Evolutionary conservation across 345 rosid species (phyloP), one percentile per base, ranked within the genome.

Genomic region (Salix arbutifolia): DNA sequence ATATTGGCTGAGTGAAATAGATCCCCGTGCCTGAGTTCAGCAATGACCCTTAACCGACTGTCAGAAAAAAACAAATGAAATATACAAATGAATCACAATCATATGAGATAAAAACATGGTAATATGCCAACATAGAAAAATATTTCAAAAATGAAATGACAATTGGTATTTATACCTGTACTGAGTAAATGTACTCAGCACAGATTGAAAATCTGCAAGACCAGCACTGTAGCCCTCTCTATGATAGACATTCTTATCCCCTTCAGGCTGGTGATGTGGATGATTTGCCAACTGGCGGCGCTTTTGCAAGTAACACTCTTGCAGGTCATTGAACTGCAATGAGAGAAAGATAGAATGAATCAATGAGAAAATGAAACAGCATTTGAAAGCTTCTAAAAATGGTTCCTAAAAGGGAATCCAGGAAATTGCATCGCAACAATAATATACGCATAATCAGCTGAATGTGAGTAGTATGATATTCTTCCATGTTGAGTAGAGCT

Each of bases 1-100:
- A 96, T 94, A 86, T 96, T 96, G 79, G 98, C 97, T 60, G 99
- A 89, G 89, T 94, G 99, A 82, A 96, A 96, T 76, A 92, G 80
- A 88, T 94, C 99, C 75, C 91, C 97, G 78, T 92, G 99, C 84
- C 96, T 85, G 74, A 90, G 91, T 76, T 96, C 98, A 72, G 98
- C 99, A 81, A 96, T 91, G 65, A 92, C 99, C 87, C 97, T 90
- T 84, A 96, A 83, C 62, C 97, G 96, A 79, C 99, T 94, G 73
- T 65, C 67, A 77, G 35, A 72, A 76, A 23, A 23, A 79, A 65
- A 44, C 69, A 53, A 78, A 72, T 37, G 23, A 37, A 69, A 60
- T 76, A 14, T 46, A n/a, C 19, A 58, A 70, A 78, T 76, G 50
- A 70, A 67, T 28, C 60, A 50, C 23, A 64, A 13, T 37, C 28